phyloP scores from a whole-genome alignment of 1,139 yeast genomes.

The Kodamaea arcana region DNA sequence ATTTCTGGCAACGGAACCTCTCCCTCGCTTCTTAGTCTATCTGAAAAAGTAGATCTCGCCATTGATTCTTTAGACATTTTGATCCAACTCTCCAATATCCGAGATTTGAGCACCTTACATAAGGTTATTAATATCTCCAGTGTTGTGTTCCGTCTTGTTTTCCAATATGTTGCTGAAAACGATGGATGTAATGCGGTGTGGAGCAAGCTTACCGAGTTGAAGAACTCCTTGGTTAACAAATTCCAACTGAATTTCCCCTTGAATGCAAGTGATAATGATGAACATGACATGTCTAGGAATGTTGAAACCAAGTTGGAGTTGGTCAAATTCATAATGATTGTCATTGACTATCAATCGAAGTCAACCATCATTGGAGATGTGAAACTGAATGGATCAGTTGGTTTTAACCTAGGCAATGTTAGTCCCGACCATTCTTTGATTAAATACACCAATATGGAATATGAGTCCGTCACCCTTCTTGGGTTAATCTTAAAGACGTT shows the following conservation, averaged over 20 bases:
- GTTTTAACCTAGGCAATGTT: conserved; percentile 55
- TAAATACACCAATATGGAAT: conserved; percentile 50
- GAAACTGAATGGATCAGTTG: conserved; percentile 10
- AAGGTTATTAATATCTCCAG: conserved; percentile 32
- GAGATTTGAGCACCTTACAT: conserved; percentile 28
- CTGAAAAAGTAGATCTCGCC: conserved; percentile 41
- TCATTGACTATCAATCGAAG: conserved; percentile 67
- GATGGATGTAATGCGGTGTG: conserved; percentile 43
- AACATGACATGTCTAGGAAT: conserved; percentile 47
- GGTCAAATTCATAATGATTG: conserved; percentile 66
- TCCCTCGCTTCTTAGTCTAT: conserved; percentile 9
- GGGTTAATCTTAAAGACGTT: conserved; percentile 60
- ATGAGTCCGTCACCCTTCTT: conserved; percentile 67
- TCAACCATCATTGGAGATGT: conserved; percentile 28
- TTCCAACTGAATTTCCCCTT: conserved; percentile 38
- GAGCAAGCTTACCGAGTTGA: conserved; percentile 41
- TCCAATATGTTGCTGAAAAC: conserved; percentile 39
- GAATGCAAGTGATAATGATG: conserved; percentile 41
- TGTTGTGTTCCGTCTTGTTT: conserved; percentile 37
- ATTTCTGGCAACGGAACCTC: conserved; percentile 15
- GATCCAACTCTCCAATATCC: conserved; percentile 24
- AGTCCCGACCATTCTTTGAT: conserved; percentile 67
- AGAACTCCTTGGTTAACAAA: conserved; percentile 28
- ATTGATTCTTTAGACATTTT: conserved; percentile 36
- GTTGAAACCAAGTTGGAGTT: conserved; percentile 61